Evolutionary conservation across 441 rosid genomes (phyloP), one percentile per base, ranked within the genome.

Genomic region (Pelargonium australe): DNA sequence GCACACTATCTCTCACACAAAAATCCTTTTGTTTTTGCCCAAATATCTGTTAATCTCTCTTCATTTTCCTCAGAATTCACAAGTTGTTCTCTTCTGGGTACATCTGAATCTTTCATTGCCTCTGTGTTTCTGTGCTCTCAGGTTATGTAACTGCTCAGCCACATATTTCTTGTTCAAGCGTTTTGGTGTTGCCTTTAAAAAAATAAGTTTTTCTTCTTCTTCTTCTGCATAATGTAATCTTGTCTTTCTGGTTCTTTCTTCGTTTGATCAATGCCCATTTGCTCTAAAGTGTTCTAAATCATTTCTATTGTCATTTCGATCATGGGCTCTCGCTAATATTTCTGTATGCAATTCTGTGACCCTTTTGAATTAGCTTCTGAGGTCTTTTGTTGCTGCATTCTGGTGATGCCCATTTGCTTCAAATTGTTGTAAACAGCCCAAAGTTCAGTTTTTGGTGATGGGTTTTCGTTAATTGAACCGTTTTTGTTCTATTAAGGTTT

Each of bases 261-360:
- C 75, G 65, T 72, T 82, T 73, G 62, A 11, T 57, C 28, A 57
- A 57, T 77, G 79, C 73, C 79, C 86, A 49, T 77, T 76, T 81
- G 69, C 57, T 67, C 61, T 34, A 19, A 41, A 55, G 61, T 75
- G 55, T 17, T 65, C 16, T 71, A 34, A 80, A 67, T 63, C 69
- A 47, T 34, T 69, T 37, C 68, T 68, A 10, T 13, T 68, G 64
- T 65, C 67, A 58, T 73, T 68, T 75, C 73, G 60, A 68, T 61
- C 75, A 84, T 84, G 87, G 72, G 47, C 73, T 78, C 61, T 74
- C 89, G 90, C 75, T 85, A 80, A 72, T 76, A 64, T 69, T 25
- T 66, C n/a, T 58, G 23, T 49, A 10, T 51, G 65, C 44, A 7
- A 49, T 61, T 20, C 23, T 69, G 17, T 64, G 61, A 64, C 14